Evolutionary conservation across 108 stramenopile species (phyloP).

Genomic region (Aurantiochytrium sp.): DNA sequence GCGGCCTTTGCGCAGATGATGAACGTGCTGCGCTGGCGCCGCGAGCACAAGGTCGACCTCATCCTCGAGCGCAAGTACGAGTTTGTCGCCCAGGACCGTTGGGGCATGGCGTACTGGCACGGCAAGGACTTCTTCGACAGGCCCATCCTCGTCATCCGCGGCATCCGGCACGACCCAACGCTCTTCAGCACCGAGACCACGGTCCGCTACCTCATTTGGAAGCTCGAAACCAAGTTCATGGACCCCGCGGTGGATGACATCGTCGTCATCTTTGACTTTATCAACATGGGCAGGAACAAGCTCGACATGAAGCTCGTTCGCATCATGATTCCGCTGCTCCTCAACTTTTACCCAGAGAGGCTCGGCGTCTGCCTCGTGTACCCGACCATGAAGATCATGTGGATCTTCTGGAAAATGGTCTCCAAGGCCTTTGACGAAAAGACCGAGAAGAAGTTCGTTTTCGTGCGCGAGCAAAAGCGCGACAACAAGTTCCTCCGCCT

Average conservation of each 20-base stretch:
- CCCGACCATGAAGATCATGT: background rate
- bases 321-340: background rate
- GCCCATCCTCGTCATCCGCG: background rate
- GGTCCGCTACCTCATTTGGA: conserved; percentile 12
- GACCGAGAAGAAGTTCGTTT: conserved; percentile 28
- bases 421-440: conserved; percentile 27
- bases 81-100: conserved; percentile 11
- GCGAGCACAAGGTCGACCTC: conserved; percentile 12
- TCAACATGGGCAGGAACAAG: background rate
- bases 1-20: conserved; percentile 5
- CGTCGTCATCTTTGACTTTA: conserved; percentile 20
- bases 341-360: conserved; percentile 19
- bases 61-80: conserved; percentile 14
- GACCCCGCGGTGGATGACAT: conserved; percentile 2
- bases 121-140: background rate
- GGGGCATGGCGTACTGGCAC: conserved; percentile 29
- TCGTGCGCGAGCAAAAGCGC: conserved; percentile 16
- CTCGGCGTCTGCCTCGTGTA: conserved; percentile 22
- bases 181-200: conserved; percentile 8
- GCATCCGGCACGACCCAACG: background rate
- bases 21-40: conserved; percentile 9
- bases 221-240: background rate
- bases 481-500: conserved; percentile 18
- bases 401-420: conserved; percentile 24
- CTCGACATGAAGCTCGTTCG: conserved; percentile 6